A percentile compares a stretch with the other conserved stretches of the same genome.
These are phyloP conservation scores for Ophiostoma ips DNA, from an alignment of 2,329 filamentous ascomycete genomes.

Conservation along the genomic window DNA sequence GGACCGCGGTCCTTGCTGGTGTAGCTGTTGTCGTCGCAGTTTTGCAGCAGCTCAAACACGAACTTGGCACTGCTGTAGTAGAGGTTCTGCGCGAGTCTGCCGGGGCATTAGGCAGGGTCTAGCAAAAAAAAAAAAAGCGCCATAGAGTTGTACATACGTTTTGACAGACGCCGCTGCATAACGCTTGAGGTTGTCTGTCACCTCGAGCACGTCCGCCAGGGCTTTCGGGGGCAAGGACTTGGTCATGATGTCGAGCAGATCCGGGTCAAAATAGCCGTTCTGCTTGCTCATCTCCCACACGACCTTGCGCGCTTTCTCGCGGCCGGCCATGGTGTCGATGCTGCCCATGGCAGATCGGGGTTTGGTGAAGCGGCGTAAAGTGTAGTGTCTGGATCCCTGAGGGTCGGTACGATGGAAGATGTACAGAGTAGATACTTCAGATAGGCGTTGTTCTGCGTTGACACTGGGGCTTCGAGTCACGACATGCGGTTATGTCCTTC, in stretches of 20 bases:
- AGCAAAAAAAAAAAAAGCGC: background rate
- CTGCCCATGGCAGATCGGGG: background rate
- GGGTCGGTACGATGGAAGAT: too few species aligned
- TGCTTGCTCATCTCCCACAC: background rate
- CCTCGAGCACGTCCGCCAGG: background rate
- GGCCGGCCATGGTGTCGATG: background rate
- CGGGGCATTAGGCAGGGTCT: background rate
- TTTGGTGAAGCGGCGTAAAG: too few species aligned
- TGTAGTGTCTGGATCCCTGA: too few species aligned
- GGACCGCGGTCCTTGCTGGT: constrained; percentile 10
- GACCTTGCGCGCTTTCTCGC: background rate
- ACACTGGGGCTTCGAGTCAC: too few species aligned
- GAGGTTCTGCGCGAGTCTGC: constrained; percentile 26
- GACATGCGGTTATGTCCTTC: too few species aligned
- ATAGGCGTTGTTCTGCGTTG: too few species aligned
- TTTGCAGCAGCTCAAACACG: constrained; percentile 39
- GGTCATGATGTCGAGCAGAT: background rate
- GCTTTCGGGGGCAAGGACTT: background rate
- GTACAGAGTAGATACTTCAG: too few species aligned
- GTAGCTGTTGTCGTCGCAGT: constrained; percentile 38
- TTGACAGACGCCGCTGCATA: background rate
- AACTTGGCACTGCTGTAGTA: constrained; percentile 32
- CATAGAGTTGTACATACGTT: background rate
- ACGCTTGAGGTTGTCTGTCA: background rate
- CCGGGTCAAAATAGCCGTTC: background rate